phyloP scores from a whole-genome alignment of 2,329 filamentous ascomycete species.

The Penicillium freii region DNA sequence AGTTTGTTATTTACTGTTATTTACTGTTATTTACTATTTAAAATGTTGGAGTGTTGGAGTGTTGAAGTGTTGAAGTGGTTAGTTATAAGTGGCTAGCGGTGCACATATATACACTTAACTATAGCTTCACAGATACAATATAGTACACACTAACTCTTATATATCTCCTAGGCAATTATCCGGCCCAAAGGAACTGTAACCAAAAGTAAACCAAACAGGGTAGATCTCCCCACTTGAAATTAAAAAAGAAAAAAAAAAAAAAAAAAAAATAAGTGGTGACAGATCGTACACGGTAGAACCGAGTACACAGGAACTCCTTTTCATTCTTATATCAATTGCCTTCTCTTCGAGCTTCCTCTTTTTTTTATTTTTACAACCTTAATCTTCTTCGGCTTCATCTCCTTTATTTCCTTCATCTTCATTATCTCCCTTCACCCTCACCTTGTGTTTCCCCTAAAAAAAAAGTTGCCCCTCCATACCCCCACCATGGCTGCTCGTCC shows the following conservation, averaged over 20 bases:
- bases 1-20: neutral
- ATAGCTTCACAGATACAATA: neutral
- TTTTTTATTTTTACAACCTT: neutral
- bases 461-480: constrained; percentile 12
- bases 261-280: constrained; percentile 21
- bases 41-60: neutral
- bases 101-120: neutral
- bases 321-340: constrained; percentile 15
- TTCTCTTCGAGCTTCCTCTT: constrained; percentile 13
- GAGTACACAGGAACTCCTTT: constrained; percentile 19
- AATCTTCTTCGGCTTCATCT: neutral
- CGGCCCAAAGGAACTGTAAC: constrained; percentile 9
- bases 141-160: no score
- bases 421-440: neutral
- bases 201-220: neutral
- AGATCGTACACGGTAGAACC: constrained; percentile 30
- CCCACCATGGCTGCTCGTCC: constrained; percentile 69
- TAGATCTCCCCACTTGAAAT: constrained; percentile 1
- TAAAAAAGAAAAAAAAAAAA: neutral
- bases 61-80: neutral
- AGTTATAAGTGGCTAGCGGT: neutral
- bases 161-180: neutral
- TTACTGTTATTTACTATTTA: neutral
- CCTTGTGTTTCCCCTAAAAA: neutral
- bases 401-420: neutral